A percentile compares a stretch with the other conserved stretches of the same genome.
Evolutionary conservation across 2,329 filamentous ascomycete genomes (phyloP).

Genomic region (Trichoderma harzianum): DNA sequence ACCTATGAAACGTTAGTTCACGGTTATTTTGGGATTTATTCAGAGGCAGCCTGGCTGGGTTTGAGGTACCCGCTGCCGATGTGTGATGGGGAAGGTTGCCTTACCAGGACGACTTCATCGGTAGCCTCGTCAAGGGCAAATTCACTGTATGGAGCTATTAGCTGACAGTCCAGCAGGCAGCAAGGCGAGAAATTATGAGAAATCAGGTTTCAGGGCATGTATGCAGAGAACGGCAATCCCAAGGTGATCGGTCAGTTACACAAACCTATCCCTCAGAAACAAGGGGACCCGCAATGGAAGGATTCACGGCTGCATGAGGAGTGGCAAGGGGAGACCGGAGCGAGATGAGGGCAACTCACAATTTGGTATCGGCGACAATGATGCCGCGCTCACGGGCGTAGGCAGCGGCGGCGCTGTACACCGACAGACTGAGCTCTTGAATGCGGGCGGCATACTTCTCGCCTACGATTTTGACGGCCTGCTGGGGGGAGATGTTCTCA

Average conservation of each 20-base stretch:
- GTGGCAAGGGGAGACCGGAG: not conserved
- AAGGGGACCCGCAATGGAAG: not conserved
- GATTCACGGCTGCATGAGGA: conserved; percentile 1
- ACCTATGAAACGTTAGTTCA: conserved; percentile 1
- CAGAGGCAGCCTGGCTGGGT: not conserved
- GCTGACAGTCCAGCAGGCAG: conserved; percentile 27
- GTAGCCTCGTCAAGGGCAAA: conserved; percentile 48
- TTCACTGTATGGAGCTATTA: conserved; percentile 30
- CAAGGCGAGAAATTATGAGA: not conserved
- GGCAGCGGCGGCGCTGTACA: conserved; percentile 48
- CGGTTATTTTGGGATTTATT: not conserved
- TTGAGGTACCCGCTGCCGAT: not conserved
- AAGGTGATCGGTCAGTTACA: not conserved
- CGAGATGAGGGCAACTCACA: not conserved
- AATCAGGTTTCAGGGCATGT: not conserved
- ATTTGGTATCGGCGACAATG: conserved; percentile 27
- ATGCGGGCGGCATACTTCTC: conserved; percentile 33
- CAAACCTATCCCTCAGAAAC: not conserved
- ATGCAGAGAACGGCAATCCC: not conserved
- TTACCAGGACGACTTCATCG: conserved; percentile 41
- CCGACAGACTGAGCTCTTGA: conserved; percentile 30
- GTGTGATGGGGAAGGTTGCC: not conserved
- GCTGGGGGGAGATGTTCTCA: conserved; percentile 76
- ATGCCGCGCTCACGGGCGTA: conserved; percentile 51
- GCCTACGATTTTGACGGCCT: conserved; percentile 47